phyloP scores from a whole-genome alignment of 805 yeast genomes.

The Saturnispora sekii region DNA sequence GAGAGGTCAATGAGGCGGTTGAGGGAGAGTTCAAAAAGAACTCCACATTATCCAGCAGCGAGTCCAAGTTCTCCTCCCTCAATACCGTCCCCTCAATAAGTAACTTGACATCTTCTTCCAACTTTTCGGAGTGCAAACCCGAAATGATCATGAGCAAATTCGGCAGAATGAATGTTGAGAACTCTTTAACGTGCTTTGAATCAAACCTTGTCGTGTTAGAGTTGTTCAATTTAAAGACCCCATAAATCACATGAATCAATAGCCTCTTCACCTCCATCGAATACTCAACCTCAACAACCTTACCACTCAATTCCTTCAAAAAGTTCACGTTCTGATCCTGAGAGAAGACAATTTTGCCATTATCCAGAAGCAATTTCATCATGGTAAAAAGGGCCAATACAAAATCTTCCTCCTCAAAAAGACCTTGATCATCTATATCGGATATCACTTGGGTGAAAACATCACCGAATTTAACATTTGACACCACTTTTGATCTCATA shows the following conservation, averaged over 20 bases:
- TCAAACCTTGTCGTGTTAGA: slow-evolving; percentile 17
- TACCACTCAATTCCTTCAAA: slow-evolving; percentile 12
- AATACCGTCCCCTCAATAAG: slow-evolving; percentile 24
- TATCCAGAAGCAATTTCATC: slow-evolving; percentile 13
- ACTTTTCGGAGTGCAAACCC: not conserved
- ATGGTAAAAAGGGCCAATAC: slow-evolving; percentile 16
- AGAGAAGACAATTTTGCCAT: slow-evolving; percentile 13
- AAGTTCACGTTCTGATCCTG: slow-evolving; percentile 21
- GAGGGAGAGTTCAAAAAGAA: slow-evolving; percentile 22
- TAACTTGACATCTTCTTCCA: slow-evolving; percentile 2
- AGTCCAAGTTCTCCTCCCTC: slow-evolving; percentile 16
- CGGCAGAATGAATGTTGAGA: slow-evolving; percentile 21
- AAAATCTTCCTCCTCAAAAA: slow-evolving; percentile 17
- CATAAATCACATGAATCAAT: slow-evolving; percentile 7
- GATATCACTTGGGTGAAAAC: slow-evolving; percentile 21
- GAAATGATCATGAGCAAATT: slow-evolving; percentile 12
- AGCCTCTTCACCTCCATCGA: not conserved
- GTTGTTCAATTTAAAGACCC: slow-evolving; percentile 19
- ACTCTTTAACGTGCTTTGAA: slow-evolving; percentile 20
- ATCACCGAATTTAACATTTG: slow-evolving; percentile 34
- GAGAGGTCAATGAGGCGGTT: slow-evolving; percentile 10
- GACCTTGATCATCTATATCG: slow-evolving; percentile 12
- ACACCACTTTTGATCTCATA: slow-evolving; percentile 32
- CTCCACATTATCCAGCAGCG: slow-evolving; percentile 25
- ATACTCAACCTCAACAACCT: slow-evolving; percentile 4